Evolutionary conservation across 2,329 filamentous ascomycete species (phyloP).

Genomic region (Beauveria brongniartii): DNA sequence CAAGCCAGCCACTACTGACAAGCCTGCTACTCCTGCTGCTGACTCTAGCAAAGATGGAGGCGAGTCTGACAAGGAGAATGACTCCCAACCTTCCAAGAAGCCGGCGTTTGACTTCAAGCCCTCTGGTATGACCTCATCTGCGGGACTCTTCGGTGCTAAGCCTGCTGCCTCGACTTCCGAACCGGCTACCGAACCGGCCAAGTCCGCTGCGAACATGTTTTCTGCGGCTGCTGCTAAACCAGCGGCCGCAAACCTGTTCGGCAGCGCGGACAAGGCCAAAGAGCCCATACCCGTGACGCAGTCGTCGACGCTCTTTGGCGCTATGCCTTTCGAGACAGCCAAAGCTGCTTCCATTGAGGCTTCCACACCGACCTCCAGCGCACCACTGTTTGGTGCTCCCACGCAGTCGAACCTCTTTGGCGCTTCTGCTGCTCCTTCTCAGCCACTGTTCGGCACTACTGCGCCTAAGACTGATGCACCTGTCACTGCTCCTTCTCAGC

Average conservation of each 20-base stretch:
- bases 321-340: conserved; percentile 22
- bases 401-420: conserved; percentile 23
- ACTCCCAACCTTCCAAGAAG: conserved; percentile 28
- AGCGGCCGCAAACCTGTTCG: conserved; percentile 15
- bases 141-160: conserved; percentile 25
- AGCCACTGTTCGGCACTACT: conserved; percentile 23
- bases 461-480: conserved; percentile 18
- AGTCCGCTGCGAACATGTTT: conserved; percentile 20
- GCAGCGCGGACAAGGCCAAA: conserved; percentile 21
- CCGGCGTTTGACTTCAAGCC: conserved; percentile 24
- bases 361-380: conserved; percentile 11
- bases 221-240: conserved; percentile 18
- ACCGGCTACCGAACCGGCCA: conserved; percentile 21
- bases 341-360: conserved; percentile 12
- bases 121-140: conserved; percentile 15
- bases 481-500: conserved; percentile 16
- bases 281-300: conserved; percentile 22
- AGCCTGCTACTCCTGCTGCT: conserved; percentile 16
- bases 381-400: conserved; percentile 25
- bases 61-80: conserved; percentile 39
- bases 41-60: conserved; percentile 26
- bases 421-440: conserved; percentile 16
- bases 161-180: conserved; percentile 20
- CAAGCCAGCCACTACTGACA: conserved; percentile 22
- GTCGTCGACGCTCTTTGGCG: conserved; percentile 27